Evolutionary conservation across 805 yeast species (phyloP).

Genomic region (Candida palmyrensis): DNA sequence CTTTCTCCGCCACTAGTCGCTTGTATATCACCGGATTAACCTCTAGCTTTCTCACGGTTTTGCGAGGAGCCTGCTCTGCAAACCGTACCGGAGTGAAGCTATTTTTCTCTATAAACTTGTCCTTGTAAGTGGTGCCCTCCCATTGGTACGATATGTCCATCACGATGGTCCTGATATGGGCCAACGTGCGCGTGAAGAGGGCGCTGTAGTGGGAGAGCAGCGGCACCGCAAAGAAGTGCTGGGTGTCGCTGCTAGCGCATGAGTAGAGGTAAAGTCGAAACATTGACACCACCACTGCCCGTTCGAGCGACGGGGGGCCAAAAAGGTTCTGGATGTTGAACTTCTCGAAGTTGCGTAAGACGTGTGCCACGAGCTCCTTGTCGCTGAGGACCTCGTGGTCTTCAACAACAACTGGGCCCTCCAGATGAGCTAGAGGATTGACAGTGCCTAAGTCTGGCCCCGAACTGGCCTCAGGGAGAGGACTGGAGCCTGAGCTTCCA

Average conservation of each 20-base stretch:
- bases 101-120: background rate
- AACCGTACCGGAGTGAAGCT: background rate
- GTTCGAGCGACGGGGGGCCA: background rate
- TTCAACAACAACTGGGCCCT: background rate
- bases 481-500: background rate
- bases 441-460: background rate
- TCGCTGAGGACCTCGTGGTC: background rate
- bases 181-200: background rate
- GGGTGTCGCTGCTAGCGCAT: background rate
- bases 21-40: constrained; percentile 3
- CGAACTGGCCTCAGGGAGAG: background rate
- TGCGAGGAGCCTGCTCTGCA: background rate
- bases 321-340: constrained; percentile 1
- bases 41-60: background rate
- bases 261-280: constrained; percentile 2
- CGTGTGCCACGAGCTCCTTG: background rate
- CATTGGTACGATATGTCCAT: background rate
- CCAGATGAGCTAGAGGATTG: no score
- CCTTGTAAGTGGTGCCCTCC: constrained; percentile 2
- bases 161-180: background rate
- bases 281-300: background rate
- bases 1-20: no score
- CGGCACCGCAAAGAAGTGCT: constrained; percentile 1
- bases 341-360: background rate
- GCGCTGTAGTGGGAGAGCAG: background rate